Conservation (phyloP, 495 filamentous ascomycete genomes). For the Monascus purpureus region DNA sequence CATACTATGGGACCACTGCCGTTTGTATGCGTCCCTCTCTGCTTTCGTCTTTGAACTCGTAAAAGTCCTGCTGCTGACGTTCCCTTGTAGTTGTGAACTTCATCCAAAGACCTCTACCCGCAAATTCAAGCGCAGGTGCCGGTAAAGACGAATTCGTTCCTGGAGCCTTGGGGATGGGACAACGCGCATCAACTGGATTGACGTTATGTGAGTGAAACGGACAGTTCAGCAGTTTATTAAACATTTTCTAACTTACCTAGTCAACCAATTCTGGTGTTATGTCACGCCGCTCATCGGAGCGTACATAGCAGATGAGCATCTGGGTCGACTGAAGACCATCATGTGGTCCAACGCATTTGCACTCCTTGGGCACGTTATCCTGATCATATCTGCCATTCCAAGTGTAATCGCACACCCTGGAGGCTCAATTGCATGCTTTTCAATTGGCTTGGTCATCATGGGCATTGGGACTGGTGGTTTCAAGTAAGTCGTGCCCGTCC, state of each 20-base stretch:
- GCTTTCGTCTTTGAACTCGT: no score
- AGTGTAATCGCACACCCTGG: conserved; percentile 38
- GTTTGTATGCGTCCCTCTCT: conserved; percentile 54
- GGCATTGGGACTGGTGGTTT: conserved; percentile 40
- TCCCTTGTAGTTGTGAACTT: conserved; percentile 43
- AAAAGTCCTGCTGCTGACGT: no score
- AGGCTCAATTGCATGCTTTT: conserved; percentile 41
- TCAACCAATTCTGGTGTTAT: conserved; percentile 68
- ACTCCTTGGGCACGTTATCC: conserved; percentile 47
- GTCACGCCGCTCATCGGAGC: conserved; percentile 54
- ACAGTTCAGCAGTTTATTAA: no score
- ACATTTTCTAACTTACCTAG: conserved; percentile 17
- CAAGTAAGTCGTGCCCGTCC: no score
- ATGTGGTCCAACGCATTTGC: conserved; percentile 39
- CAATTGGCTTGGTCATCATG: conserved; percentile 45
- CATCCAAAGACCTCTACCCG: conserved; percentile 51
- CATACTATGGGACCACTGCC: conserved; percentile 63
- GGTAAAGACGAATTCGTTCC: conserved; percentile 32
- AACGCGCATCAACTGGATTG: conserved; percentile 48
- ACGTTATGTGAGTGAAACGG: conserved; percentile 33
- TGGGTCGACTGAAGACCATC: conserved; percentile 57
- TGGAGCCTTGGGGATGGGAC: conserved; percentile 55
- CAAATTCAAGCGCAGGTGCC: conserved; percentile 34
- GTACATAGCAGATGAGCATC: conserved; percentile 56
- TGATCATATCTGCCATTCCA: conserved; percentile 47